phyloP scores from a whole-genome alignment of 768 basidiomycete species.

The Auricularia auricula-judae region DNA sequence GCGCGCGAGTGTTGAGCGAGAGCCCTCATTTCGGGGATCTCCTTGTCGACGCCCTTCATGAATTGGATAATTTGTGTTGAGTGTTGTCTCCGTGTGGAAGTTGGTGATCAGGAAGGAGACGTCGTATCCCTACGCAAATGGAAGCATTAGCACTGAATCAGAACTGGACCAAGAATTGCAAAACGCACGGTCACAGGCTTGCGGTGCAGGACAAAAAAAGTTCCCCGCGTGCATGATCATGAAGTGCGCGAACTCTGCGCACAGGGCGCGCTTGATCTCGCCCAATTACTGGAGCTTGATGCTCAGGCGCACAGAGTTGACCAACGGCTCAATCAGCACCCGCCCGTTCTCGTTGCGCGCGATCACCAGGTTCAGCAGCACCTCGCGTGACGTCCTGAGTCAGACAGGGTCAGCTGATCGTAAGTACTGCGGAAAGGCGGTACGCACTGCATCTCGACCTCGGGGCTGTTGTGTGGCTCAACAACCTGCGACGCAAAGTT shows the following conservation, averaged over 20 bases:
- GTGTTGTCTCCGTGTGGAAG: slow-evolving; percentile 93
- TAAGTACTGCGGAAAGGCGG: background rate
- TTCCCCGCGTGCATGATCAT: slow-evolving; percentile 98
- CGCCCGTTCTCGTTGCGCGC: slow-evolving; percentile 96
- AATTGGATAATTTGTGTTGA: slow-evolving; percentile 99
- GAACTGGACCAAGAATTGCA: too few species aligned
- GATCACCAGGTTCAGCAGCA: slow-evolving; percentile 87
- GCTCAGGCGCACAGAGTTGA: slow-evolving; percentile 93
- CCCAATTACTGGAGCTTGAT: slow-evolving; percentile 99
- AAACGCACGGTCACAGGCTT: slow-evolving; percentile 75
- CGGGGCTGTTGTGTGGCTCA: slow-evolving; percentile 94
- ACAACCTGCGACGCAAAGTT: slow-evolving; percentile 99
- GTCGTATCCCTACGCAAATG: slow-evolving; percentile 71
- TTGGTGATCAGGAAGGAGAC: slow-evolving; percentile 98
- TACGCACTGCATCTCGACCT: slow-evolving; percentile 76
- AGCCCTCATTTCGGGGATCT: slow-evolving; percentile 99
- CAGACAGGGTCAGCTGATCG: background rate
- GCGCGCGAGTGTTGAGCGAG: slow-evolving; percentile 87
- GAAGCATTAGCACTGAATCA: too few species aligned
- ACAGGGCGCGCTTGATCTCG: slow-evolving; percentile 94
- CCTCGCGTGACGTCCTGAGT: slow-evolving; percentile 82
- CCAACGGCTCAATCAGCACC: slow-evolving; percentile 91
- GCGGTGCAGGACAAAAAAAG: slow-evolving; percentile 86
- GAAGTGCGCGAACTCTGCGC: slow-evolving; percentile 97
- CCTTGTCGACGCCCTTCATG: slow-evolving; percentile 99